Evolutionary conservation across 305 asterid genomes (phyloP).

Genomic region (Fraxinus albicans): DNA sequence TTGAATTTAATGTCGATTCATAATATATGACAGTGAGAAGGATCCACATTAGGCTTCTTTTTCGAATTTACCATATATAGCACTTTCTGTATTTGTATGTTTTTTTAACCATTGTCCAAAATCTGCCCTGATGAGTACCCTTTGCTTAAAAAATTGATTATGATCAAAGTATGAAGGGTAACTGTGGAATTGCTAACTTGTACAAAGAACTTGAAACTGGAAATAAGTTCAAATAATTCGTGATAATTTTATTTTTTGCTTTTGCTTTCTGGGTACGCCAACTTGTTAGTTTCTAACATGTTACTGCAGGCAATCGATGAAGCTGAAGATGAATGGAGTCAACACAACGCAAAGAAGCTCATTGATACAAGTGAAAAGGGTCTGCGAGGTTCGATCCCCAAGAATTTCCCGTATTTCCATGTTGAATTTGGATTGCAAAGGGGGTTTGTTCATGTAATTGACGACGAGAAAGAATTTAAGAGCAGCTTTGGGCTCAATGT

Average conservation of each 20-base stretch:
- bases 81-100: neutral
- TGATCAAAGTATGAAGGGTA: neutral
- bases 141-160: neutral
- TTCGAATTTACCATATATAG: neutral
- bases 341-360: constrained; percentile 92
- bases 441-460: constrained; percentile 93
- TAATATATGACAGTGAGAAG: neutral
- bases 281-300: neutral
- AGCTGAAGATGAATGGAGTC: constrained; percentile 98
- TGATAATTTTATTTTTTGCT: neutral
- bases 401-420: constrained; percentile 89
- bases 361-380: constrained; percentile 90
- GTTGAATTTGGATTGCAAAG: constrained; percentile 79
- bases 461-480: constrained; percentile 67
- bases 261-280: neutral
- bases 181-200: neutral
- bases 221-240: neutral
- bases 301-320: constrained; percentile 82
- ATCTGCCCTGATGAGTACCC: neutral
- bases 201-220: neutral
- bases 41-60: neutral
- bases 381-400: constrained; percentile 78
- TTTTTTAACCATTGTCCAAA: neutral
- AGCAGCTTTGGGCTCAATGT: constrained; percentile 83
- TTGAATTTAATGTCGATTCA: neutral